Conservation (phyloP, 208 protist genomes). For the Crithidia brevicula region DNA sequence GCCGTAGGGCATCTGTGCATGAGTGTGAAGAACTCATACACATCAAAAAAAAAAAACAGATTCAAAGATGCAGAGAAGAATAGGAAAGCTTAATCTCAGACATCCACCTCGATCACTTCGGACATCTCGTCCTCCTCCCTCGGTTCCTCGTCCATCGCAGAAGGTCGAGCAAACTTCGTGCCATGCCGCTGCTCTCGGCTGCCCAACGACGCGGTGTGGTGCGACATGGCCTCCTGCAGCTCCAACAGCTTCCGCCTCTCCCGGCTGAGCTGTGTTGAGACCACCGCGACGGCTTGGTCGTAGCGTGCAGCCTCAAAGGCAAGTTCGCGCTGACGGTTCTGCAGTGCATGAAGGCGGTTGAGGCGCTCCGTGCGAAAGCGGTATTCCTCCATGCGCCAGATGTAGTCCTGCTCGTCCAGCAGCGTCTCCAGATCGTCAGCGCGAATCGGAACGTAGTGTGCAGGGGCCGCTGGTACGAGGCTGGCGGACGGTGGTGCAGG, state of each 20-base stretch:
- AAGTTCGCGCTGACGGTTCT: conserved; percentile 35
- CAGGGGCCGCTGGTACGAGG: not conserved
- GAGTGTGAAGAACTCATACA: too few relatives aligned
- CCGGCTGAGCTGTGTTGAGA: conserved; percentile 33
- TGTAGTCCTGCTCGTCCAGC: conserved; percentile 51
- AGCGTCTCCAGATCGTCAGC: conserved; percentile 44
- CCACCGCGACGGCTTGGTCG: conserved; percentile 28
- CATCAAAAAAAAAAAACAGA: too few relatives aligned
- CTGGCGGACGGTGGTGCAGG: not conserved
- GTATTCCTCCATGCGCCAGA: conserved; percentile 69
- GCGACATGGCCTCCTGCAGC: conserved; percentile 29
- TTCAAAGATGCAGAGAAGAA: not conserved
- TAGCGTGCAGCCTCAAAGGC: conserved; percentile 36
- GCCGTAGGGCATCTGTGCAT: too few relatives aligned
- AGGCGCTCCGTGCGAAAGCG: conserved; percentile 71
- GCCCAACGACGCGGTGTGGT: conserved; percentile 4
- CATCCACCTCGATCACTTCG: conserved; percentile 17
- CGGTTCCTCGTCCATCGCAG: not conserved
- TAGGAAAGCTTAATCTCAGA: too few relatives aligned
- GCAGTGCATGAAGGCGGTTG: conserved; percentile 28
- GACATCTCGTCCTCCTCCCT: not conserved
- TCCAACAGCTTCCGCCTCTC: conserved; percentile 36
- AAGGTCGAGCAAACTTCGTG: not conserved
- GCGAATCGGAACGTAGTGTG: conserved; percentile 8
- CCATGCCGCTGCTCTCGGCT: not conserved